Conservation (phyloP, 805 yeast species). For the Kuraishia cidri region DNA sequence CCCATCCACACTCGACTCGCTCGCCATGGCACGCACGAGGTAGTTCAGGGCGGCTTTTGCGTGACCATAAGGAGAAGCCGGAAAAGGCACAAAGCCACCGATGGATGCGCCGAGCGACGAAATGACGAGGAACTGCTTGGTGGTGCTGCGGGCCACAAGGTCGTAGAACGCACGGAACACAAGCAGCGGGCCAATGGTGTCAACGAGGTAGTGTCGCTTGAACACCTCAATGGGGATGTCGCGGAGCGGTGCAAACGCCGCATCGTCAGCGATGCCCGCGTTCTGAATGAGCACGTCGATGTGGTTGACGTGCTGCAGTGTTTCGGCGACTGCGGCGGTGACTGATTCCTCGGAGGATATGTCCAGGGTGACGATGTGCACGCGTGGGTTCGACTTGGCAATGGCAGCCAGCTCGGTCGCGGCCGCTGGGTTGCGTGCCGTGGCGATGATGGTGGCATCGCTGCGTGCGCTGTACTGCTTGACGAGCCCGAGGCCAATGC, state of each 20-base stretch:
- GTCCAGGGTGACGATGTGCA: neutral
- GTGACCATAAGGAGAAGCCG: slow-evolving; percentile 21
- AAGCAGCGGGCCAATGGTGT: slow-evolving; percentile 16
- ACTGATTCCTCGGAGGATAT: neutral
- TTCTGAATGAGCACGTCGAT: slow-evolving; percentile 1
- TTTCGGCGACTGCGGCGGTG: neutral
- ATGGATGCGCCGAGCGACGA: slow-evolving; percentile 18
- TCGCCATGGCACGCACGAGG: slow-evolving; percentile 15
- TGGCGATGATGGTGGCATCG: neutral
- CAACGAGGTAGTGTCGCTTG: slow-evolving; percentile 9
- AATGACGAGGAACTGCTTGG: slow-evolving; percentile 16
- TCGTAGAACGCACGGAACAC: slow-evolving; percentile 12
- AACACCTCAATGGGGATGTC: neutral
- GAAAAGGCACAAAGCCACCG: slow-evolving; percentile 8
- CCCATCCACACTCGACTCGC: slow-evolving; percentile 14
- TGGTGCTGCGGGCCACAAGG: slow-evolving; percentile 8
- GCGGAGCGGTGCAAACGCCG: neutral
- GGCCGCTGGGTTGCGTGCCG: neutral
- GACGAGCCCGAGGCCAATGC: slow-evolving; percentile 2
- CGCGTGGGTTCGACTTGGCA: neutral
- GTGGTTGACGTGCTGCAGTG: neutral
- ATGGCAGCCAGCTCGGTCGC: neutral
- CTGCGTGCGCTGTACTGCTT: neutral
- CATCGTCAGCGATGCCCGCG: neutral
- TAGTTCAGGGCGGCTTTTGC: slow-evolving; percentile 29